phyloP scores from a whole-genome alignment of 495 filamentous ascomycete species.

The Schizothecium vesticola region DNA sequence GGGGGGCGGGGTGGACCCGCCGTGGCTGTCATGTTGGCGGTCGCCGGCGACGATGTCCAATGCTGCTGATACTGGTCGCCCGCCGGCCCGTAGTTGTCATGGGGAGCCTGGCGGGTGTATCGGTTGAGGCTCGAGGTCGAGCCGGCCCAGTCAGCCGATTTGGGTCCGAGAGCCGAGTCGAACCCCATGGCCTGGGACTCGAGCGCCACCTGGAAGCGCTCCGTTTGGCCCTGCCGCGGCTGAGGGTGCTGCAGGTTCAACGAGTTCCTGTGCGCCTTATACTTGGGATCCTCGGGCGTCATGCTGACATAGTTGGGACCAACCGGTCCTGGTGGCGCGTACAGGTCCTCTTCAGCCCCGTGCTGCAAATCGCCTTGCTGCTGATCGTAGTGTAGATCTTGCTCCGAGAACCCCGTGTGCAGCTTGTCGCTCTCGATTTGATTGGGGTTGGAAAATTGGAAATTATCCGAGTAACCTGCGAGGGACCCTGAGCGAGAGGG shows the following conservation, averaged over 20 bases:
- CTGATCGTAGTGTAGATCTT: slow-evolving; percentile 28
- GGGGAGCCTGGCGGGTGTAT: slow-evolving; percentile 34
- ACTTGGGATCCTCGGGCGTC: slow-evolving; percentile 80
- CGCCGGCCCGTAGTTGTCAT: slow-evolving; percentile 40
- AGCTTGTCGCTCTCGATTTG: slow-evolving; percentile 56
- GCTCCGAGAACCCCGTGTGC: slow-evolving; percentile 58
- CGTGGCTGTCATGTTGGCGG: slow-evolving; percentile 19
- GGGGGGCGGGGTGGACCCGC: slow-evolving; percentile 44
- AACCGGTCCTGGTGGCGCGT: slow-evolving; percentile 25
- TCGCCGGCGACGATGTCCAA: slow-evolving; percentile 37
- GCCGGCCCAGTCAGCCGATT: slow-evolving; percentile 69
- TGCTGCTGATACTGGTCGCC: slow-evolving; percentile 32
- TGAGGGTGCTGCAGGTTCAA: slow-evolving; percentile 87
- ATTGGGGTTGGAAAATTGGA: slow-evolving; percentile 58
- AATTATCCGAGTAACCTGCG: slow-evolving; percentile 56
- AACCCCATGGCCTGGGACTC: slow-evolving; percentile 75
- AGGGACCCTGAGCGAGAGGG: slow-evolving; percentile 68
- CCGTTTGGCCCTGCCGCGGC: slow-evolving; percentile 75
- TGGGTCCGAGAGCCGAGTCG: slow-evolving; percentile 59
- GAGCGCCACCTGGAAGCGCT: slow-evolving; percentile 72
- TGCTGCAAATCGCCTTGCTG: slow-evolving; percentile 15
- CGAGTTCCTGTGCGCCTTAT: slow-evolving; percentile 84
- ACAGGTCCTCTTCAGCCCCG: slow-evolving; percentile 21
- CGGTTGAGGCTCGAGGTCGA: slow-evolving; percentile 49
- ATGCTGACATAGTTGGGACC: slow-evolving; percentile 29